Evolutionary conservation across 225 moss, liverwort and hornwort species (phyloP), one percentile per base, ranked within the genome.

Genomic region (Ulota crispa): DNA sequence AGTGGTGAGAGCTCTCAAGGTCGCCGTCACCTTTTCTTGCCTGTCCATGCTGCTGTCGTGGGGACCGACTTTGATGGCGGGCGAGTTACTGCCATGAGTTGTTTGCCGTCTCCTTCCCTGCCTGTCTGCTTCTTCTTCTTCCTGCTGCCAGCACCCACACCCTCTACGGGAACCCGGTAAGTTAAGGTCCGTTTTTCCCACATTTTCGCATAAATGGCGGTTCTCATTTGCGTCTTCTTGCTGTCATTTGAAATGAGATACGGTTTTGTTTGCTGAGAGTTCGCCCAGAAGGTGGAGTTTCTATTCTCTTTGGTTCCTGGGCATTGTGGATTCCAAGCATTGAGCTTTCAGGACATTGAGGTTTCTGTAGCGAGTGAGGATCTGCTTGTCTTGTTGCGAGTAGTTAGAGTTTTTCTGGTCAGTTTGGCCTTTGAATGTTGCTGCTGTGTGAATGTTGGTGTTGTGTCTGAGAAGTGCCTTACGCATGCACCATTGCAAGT

Each of bases 11-110:
- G 60, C 2, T 4, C 39, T 39, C 39, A 15, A 45, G 8, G 32
- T 77, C 34, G 77, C 64, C 77, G 64, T 64, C 77, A 64, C 50
- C 77, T 45, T 43, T 31, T 50, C 50, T 50, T 50, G 50, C 50
- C 50, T 50, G 50, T 50, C 50, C 18, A 50, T 50, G 18, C 50
- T 16, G 12, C 50, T 50, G 50, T 50, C 50, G 16, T 50, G 50
- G 16, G 16, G 18, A 5, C 9, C 45, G 12, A 45, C 4, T 45
- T 45, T 45, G 45, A 45, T 45, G 50, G 50, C 50, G 50, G 5
- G 5, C 16, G 50, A 50, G 18, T 50, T 50, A 50, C 16, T 50
- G 50, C 50, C 16, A 50, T 50, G 18, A 50, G 5, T 50, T 50
- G 50, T 6, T 50, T 16, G 77, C 64, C 77, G 50, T 64, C 77